phyloP scores from a whole-genome alignment of 768 basidiomycete species.

The Trametes elegans region DNA sequence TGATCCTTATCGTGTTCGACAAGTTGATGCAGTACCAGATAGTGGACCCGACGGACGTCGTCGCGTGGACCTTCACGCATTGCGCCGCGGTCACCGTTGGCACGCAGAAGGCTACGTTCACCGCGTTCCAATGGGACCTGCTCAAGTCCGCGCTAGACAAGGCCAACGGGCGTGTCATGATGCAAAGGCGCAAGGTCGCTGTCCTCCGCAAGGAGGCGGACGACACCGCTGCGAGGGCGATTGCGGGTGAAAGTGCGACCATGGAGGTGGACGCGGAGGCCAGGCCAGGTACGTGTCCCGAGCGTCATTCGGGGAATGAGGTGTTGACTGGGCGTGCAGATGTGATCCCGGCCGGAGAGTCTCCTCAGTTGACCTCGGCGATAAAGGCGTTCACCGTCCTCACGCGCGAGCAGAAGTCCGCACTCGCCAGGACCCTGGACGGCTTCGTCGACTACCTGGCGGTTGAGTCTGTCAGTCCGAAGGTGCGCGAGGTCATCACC shows the following conservation, averaged over 20 bases:
- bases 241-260: constrained; percentile 53
- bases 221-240: constrained; percentile 72
- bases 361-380: constrained; percentile 65
- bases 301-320: not conserved
- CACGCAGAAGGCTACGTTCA: constrained; percentile 37
- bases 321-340: constrained; percentile 30
- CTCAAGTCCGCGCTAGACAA: constrained; percentile 84
- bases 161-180: constrained; percentile 82
- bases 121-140: constrained; percentile 81
- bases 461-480: constrained; percentile 45
- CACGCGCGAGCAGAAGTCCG: constrained; percentile 73
- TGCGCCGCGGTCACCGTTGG: constrained; percentile 43
- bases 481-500: constrained; percentile 55
- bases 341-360: constrained; percentile 52
- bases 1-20: constrained; percentile 91
- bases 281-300: constrained; percentile 48
- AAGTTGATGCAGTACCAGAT: constrained; percentile 99
- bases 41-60: constrained; percentile 90
- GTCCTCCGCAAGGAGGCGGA: constrained; percentile 86
- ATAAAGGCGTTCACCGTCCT: constrained; percentile 74
- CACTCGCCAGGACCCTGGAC: constrained; percentile 67
- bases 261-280: constrained; percentile 76
- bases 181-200: constrained; percentile 71
- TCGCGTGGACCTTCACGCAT: constrained; percentile 76
- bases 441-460: constrained; percentile 70